Evolutionary conservation across 139 green algal genomes (phyloP).

Genomic region (Chlamydomonas schloesseri): DNA sequence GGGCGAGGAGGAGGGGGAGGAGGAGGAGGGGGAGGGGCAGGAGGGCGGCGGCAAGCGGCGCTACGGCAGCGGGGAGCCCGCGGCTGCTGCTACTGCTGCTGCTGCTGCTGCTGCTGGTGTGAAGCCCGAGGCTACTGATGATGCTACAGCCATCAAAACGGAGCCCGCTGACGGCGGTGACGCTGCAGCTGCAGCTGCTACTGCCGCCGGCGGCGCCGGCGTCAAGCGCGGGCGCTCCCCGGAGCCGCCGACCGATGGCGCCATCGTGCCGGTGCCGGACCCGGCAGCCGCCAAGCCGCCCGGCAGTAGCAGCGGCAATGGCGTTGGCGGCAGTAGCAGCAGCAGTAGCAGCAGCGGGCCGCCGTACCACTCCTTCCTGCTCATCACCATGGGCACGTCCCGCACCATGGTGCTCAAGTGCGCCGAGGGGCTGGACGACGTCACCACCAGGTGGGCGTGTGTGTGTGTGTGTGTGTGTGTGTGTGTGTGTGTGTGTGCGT

Average conservation of each 20-base stretch:
- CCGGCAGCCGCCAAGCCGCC: too few relatives aligned
- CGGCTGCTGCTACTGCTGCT: background rate
- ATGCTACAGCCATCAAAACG: background rate
- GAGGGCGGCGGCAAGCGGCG: too few relatives aligned
- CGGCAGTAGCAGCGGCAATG: too few relatives aligned
- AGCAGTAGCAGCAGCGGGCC: background rate
- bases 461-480: too few relatives aligned
- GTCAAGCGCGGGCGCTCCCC: background rate
- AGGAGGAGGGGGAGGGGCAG: too few relatives aligned
- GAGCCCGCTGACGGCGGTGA: background rate
- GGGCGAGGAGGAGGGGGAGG: too few relatives aligned
- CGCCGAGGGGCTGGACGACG: conserved; percentile 79
- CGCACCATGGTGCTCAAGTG: conserved; percentile 83
- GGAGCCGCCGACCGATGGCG: background rate
- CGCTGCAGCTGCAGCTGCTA: background rate
- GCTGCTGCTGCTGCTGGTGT: background rate
- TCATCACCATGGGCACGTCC: conserved; percentile 67
- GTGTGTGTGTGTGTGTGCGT: background rate
- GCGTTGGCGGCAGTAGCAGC: too few relatives aligned
- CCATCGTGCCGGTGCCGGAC: too few relatives aligned
- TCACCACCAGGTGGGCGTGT: conserved; percentile 49
- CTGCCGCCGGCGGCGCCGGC: too few relatives aligned
- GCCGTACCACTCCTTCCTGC: conserved; percentile 81
- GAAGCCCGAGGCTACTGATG: background rate
- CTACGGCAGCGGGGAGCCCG: too few relatives aligned